phyloP scores from a whole-genome alignment of 257 asterid genomes.

The Primulina eburnea region DNA sequence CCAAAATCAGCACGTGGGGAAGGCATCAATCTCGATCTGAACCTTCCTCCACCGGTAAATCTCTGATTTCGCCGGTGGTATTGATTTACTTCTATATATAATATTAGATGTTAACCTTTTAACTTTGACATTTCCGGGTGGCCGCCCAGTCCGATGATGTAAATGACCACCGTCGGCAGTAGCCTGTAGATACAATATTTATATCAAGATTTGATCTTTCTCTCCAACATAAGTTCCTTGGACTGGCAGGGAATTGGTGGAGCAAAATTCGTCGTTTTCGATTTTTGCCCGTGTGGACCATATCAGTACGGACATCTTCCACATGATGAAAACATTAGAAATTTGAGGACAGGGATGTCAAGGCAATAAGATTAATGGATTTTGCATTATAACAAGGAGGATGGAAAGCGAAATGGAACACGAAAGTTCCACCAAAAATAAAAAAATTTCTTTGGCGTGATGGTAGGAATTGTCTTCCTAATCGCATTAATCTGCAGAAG shows the following conservation, averaged over 20 bases:
- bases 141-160: neutral
- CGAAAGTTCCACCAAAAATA: too few relatives aligned
- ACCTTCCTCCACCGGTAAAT: constrained; percentile 45
- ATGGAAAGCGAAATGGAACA: too few relatives aligned
- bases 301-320: constrained; percentile 32
- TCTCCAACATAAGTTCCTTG: neutral
- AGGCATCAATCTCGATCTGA: constrained; percentile 38
- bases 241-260: neutral
- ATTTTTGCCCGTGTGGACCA: constrained; percentile 33
- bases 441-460: too few relatives aligned
- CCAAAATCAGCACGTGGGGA: constrained; percentile 23
- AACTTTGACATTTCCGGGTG: neutral
- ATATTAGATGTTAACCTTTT: neutral
- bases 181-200: neutral
- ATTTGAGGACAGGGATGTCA: too few relatives aligned
- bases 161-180: neutral
- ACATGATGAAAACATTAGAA: too few relatives aligned
- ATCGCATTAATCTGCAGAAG: too few relatives aligned
- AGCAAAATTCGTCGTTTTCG: constrained; percentile 12
- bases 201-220: neutral
- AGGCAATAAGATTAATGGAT: too few relatives aligned
- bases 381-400: too few relatives aligned
- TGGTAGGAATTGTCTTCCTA: too few relatives aligned
- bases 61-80: constrained; percentile 17
- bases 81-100: neutral